Conservation (phyloP, 352 stramenopile genomes). For the Globisporangium paroecandrum region DNA sequence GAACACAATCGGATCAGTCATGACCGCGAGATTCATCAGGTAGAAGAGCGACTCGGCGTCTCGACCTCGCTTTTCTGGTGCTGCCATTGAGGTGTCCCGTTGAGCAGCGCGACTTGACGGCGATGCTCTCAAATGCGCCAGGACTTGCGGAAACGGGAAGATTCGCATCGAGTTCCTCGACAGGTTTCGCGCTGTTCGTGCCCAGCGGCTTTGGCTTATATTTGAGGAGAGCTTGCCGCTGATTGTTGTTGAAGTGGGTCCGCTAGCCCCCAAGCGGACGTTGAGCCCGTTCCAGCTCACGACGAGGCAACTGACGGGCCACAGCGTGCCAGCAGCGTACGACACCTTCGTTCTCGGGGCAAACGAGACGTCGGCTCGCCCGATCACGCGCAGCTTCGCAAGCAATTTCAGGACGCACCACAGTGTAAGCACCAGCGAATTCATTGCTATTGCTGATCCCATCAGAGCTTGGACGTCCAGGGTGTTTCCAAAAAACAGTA, state of each 20-base stretch:
- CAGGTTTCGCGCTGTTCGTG: not conserved
- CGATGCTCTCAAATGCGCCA: not conserved
- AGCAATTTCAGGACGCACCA: not conserved
- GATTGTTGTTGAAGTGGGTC: not conserved
- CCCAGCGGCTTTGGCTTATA: not conserved
- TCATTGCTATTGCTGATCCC: not conserved
- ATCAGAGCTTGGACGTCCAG: constrained; percentile 6
- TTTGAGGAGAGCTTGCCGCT: constrained; percentile 1
- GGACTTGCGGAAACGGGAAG: not conserved
- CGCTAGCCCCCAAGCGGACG: not conserved
- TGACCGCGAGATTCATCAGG: constrained; percentile 15
- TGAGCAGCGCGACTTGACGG: not conserved
- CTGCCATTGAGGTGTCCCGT: not conserved
- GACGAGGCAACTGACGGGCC: constrained; percentile 13
- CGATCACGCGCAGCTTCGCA: not conserved
- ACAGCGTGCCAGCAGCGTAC: constrained; percentile 17
- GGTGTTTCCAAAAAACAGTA: constrained; percentile 1
- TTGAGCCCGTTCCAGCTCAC: constrained; percentile 10
- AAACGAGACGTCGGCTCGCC: constrained; percentile 9
- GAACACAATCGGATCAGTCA: constrained; percentile 17
- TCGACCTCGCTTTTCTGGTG: not conserved
- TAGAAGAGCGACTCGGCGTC: constrained; percentile 11
- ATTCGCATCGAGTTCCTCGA: not conserved
- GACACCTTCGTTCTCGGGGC: constrained; percentile 4
- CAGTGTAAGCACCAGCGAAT: not conserved